Base-by-base conservation (phyloP, 306 rosid genomes). In the Quercus aquifolioides region DNA sequence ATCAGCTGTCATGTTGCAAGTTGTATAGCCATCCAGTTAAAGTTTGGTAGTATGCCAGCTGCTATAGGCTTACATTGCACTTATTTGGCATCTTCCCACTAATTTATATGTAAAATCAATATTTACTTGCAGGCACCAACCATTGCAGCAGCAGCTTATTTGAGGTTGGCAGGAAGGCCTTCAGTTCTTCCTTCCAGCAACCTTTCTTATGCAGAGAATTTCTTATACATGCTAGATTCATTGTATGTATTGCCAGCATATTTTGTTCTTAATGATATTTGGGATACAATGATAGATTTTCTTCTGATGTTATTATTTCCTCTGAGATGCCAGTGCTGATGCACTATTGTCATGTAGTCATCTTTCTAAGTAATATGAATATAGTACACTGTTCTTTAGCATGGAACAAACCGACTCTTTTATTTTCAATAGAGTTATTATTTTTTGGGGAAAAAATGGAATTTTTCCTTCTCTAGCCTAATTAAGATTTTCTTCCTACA, bases 151-250 rank as follows among this genome's bases (percentile, higher is more conserved):
- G 98, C 97, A 9, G 92, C 89, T 76, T 88, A 91, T 88, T 86
- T 91, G 85, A 86, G 98, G 74, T 43, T 88, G 85, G 93, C 93
- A 23, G 98, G 98, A 88, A 88, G 98, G 77, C 97, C 94, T 30
- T 87, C 98, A 17, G 97, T 93, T 85, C 97, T 93, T 74, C 98
- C 98, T 74, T 90, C 98, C 21, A 91, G 80, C 85, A 84, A 79
- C 71, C 94, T 91, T 75, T 91, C 98, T 58, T 93, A 90, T 85
- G 79, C 98, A 0, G 97, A 93, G 85, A 93, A 91, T 83, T 90
- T 93, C 85, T 79, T 93, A 51, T 93, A 93, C 93, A 93, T 93
- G 98, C 97, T 93, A 59, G 98, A 93, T 83, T 93, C 98, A 69
- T 60, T 90, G 98, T 93, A 91, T 5, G 94, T 84, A 76, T 18